Evolutionary conservation across 345 rosid species (phyloP), one percentile per base, ranked within the genome.

Genomic region (Pistacia vera): DNA sequence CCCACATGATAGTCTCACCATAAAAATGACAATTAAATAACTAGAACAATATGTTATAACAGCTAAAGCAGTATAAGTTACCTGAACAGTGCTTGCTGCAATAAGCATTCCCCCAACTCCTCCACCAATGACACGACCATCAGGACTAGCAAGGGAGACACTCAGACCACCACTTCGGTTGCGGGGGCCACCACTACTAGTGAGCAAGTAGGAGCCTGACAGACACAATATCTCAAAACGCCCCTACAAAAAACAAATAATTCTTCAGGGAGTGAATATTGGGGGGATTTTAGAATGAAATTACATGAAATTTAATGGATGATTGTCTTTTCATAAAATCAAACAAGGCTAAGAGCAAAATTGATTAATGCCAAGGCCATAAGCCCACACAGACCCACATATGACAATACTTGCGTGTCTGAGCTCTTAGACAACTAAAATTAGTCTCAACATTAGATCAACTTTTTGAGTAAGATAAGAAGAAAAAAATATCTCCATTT

Each of bases 111-210:
- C 99, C 22, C 97, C 93, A 61, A 93, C 92, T 41, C 92, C 93
- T 75, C 99, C 99, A 18, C 99, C 99, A 73, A 96, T 88, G 78
- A 96, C 95, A 25, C 89, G 95, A 13, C 99, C 99, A 75, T 93
- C 97, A 0, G 98, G 95, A 77, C 97, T 91, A 64, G 98, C 98
- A 70, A 96, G 93, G 28, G 97, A 93, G 75, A 92, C 93, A 76
- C 94, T 92, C 46, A 96, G 81, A 76, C 91, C 91, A 65, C 95
- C 99, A 71, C 84, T 81, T 84, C 88, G 85, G 70, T 90, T 81
- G 64, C 80, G 87, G 33, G 90, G 77, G 54, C 93, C 86, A 30
- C 87, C 80, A 48, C 79, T 79, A 36, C 70, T 84, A 18, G 90
- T 79, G 41, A 85, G 70, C 82, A 92, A 74, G 81, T 85, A 91